Conservation (phyloP, 1,284 basidiomycete genomes). For the Ceratobasidium sp. region DNA sequence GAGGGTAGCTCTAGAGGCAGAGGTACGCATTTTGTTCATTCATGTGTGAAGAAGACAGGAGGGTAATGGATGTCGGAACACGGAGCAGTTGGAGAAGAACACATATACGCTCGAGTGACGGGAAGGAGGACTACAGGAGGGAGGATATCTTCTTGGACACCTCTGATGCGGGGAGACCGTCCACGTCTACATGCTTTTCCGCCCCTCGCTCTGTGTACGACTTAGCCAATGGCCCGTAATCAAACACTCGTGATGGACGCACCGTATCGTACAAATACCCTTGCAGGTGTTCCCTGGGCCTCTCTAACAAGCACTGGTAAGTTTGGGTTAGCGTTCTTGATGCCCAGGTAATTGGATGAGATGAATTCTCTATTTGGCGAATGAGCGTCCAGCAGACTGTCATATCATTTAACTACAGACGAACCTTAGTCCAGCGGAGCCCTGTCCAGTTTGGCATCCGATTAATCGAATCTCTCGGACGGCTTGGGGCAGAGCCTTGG, state of each 20-base stretch:
- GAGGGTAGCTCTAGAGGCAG: constrained; percentile 72
- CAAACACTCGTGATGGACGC: constrained; percentile 52
- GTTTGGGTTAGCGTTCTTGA: constrained; percentile 91
- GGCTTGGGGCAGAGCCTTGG: constrained; percentile 81
- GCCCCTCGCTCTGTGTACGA: constrained; percentile 68
- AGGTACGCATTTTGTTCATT: constrained; percentile 61
- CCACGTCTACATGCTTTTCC: constrained; percentile 81
- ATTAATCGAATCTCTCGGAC: constrained; percentile 87
- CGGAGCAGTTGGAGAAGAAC: constrained; percentile 46
- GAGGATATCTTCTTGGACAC: constrained; percentile 73
- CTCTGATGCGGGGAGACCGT: constrained; percentile 74
- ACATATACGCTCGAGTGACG: constrained; percentile 45
- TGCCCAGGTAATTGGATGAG: constrained; percentile 74
- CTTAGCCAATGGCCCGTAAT: not conserved
- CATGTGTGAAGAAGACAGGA: too few relatives aligned
- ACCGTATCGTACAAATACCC: constrained; percentile 93
- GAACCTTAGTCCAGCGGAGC: constrained; percentile 85
- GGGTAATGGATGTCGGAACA: too few relatives aligned
- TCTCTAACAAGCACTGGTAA: constrained; percentile 89
- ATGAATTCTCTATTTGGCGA: constrained; percentile 72
- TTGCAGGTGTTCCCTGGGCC: constrained; percentile 84
- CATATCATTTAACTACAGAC: constrained; percentile 45
- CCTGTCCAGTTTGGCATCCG: constrained; percentile 80
- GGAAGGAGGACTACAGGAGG: constrained; percentile 54
- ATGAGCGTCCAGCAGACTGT: not conserved